Percentiles rank a stretch among this genome's conserved stretches.
phyloP scores from a whole-genome alignment of 2,329 filamentous ascomycete species.

The Chaetomium sp. region DNA sequence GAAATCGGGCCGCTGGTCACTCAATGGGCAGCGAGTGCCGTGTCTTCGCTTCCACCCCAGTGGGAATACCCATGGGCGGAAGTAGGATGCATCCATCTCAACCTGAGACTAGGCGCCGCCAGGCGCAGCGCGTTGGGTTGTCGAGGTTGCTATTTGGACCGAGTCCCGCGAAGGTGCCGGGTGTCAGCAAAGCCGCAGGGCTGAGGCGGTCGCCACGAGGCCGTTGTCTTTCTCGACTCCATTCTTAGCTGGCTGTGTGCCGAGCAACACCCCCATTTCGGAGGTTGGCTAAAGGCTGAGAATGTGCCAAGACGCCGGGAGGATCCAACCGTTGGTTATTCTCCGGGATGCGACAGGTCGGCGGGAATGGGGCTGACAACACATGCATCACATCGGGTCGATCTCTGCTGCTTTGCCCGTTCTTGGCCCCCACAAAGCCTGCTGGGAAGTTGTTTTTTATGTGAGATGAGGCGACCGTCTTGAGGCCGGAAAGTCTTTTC shows the following conservation, averaged over 20 bases:
- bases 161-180: neutral
- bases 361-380: conserved; percentile 2
- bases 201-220: conserved; percentile 11
- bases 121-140: neutral
- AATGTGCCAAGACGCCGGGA: conserved; percentile 6
- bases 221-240: neutral
- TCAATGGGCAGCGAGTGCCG: neutral
- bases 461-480: neutral
- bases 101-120: conserved; percentile 1
- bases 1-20: neutral
- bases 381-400: conserved; percentile 6
- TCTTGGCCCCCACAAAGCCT: neutral
- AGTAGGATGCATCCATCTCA: conserved; percentile 1
- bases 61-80: neutral
- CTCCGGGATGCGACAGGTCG: neutral
- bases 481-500: neutral
- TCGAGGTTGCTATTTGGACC: neutral
- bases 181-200: conserved; percentile 11
- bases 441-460: neutral
- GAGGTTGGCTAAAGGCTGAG: conserved; percentile 16
- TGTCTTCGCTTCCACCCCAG: neutral
- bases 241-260: neutral
- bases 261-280: neutral
- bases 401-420: conserved; percentile 3
- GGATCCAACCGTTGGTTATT: too few species aligned